Base-by-base conservation (phyloP, 2,329 filamentous ascomycete genomes). In the Conoideocrella luteorostrata region DNA sequence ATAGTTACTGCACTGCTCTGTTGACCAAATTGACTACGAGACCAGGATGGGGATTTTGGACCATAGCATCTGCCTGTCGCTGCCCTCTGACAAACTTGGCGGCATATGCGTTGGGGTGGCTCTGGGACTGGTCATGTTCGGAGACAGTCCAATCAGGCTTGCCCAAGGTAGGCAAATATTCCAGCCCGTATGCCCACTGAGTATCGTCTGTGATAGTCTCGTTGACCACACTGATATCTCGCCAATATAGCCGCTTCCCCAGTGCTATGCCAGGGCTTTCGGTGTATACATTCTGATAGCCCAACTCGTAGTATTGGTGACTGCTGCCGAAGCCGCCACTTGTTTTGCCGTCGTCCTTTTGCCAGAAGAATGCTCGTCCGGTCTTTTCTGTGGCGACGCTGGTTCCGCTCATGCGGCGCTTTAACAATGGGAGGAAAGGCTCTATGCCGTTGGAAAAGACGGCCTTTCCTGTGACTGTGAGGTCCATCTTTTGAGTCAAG, bases 371-470 rank as follows among this genome's bases (percentile, higher is more conserved):
- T 5, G 79, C 82, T 5, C 68, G 74, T 24, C 80, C 80, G 30
- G 77, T 74, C 49, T 81, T 75, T 32, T 57, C 69, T 1, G 80
- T 84, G 2, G 54, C 57, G 9, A 79, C 55, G 3, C 49, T 50
- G 7, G 58, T 24, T 51, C 61, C 41, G 36, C 37, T 42, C 48
- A 58, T 18, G 30, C 26, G 22, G 20, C 49, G 22, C 39, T 55
- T 32, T 44, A 64, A 37, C 4, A 60, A 45, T 20, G 62, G 29
- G 13, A 45, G 52, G 50, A 83, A 82, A 0, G 72, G 75, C 50
- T 84, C 77, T 3, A 84, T 62, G 2, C 78, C 79, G 0, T 72
- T 78, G 1, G 82, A 76, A 40, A 85, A 72, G 6, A 71, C 66
- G 5, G 64, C 54, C 5, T 55, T 51, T 9, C 72, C 72, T 1